Percentiles rank a stretch among this genome's conserved stretches.
Evolutionary conservation across 768 basidiomycete genomes (phyloP).

Genomic region (Rickenella mellea): DNA sequence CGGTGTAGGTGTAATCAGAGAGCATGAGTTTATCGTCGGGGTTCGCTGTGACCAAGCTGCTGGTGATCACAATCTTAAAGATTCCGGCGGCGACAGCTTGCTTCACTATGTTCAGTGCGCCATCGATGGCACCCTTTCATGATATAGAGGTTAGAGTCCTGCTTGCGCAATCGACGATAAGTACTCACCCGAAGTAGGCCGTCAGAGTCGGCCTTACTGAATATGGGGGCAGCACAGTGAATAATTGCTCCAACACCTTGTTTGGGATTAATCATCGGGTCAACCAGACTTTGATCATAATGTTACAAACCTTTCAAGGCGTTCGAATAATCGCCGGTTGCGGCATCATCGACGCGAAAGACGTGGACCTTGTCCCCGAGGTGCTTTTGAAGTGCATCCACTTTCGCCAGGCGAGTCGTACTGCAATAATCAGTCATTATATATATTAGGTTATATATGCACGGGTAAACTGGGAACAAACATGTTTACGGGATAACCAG

Average conservation of each 20-base stretch:
- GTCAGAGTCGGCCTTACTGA: not conserved
- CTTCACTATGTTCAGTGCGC: not conserved
- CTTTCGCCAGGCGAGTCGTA: not conserved
- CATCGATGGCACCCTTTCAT: not conserved
- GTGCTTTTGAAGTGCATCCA: not conserved
- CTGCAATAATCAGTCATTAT: not conserved
- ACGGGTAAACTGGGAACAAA: not conserved
- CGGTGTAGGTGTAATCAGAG: no score
- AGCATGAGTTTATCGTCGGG: no score
- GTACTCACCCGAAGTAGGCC: not conserved
- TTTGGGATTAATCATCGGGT: not conserved
- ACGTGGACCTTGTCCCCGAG: not conserved
- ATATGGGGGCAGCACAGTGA: not conserved
- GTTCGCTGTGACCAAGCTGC: not conserved
- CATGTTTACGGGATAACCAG: conserved; percentile 11
- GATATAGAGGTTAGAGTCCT: not conserved
- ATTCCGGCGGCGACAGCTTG: not conserved
- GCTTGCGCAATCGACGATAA: not conserved
- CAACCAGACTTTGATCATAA: not conserved
- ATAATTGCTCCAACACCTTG: not conserved
- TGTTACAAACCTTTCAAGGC: not conserved
- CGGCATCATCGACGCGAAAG: not conserved
- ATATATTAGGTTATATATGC: not conserved
- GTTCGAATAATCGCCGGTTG: not conserved
- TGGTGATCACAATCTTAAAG: not conserved